Base-by-base conservation (phyloP, 179 eudicot genomes). In the Drosera spatulata region DNA sequence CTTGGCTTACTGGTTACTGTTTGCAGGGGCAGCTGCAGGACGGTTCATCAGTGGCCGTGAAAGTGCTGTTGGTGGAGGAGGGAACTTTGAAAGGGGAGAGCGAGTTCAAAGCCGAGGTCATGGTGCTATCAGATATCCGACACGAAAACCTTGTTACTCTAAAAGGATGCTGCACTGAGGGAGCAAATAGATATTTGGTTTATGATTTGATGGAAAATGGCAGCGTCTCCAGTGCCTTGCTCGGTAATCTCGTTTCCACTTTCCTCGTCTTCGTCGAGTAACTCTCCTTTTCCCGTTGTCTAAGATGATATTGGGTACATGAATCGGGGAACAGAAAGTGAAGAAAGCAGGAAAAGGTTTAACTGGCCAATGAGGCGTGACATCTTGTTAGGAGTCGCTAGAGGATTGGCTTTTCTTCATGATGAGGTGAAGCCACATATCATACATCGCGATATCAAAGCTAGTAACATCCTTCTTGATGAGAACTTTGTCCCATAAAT, bases 41-140 rank as follows among this genome's bases (percentile, higher is more conserved):
- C 69, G 90, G 82, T 5, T 67, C 66, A 7, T 33, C 52, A 22
- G 83, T 82, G 54, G 95, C 87, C 8, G 73, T 86, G 7, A 84
- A 86, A 78, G 78, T 81, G 40, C 82, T 86, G 12, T 74, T 78
- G 3, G 68, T 80, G 41, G 95, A 86, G 59, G 63, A 69, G 0
- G 90, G 80, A 63, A 69, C 87, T 7, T 66, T 79, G 79, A 58
- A 70, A 65, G 95, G 95, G n/a, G 95, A 86, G 61, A 71, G 87
- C 41, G 85, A 86, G 64, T 86, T 86, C 67, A 60, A 80, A 63
- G 70, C 95, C 5, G 95, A 86, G 63, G 59, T 86, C 13, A 66
- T 84, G 10, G 84, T 80, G 59, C 66, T 86, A 38, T 76, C 84
- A n/a, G 69, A 70, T 47, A 68, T 82, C 58, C 80, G 64, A 47